These are phyloP conservation scores for Crithidia brevicula DNA, from an alignment of 208 protist species.

Conservation along the genomic window DNA sequence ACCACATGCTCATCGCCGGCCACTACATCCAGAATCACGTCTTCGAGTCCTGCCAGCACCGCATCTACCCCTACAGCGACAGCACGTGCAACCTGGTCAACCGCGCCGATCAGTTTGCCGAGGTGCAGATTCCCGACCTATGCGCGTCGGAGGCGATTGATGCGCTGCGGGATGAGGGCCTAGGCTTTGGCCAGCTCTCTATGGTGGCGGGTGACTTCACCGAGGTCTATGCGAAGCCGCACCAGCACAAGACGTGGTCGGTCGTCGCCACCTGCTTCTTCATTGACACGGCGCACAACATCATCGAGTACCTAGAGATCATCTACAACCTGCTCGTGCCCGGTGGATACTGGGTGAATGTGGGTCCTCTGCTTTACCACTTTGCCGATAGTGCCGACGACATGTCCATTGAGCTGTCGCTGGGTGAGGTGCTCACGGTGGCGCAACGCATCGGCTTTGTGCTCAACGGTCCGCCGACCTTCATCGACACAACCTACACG, in stretches of 20 bases:
- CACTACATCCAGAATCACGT: slow-evolving; percentile 97
- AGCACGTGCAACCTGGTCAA: slow-evolving; percentile 92
- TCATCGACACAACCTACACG: slow-evolving; percentile 92
- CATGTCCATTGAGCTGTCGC: slow-evolving; percentile 91
- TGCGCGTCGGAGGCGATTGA: slow-evolving; percentile 84
- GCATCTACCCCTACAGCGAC: slow-evolving; percentile 93
- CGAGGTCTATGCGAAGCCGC: slow-evolving; percentile 93
- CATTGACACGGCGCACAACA: slow-evolving; percentile 97
- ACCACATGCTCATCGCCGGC: slow-evolving; percentile 97
- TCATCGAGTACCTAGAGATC: slow-evolving; percentile 95
- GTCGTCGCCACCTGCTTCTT: slow-evolving; percentile 97
- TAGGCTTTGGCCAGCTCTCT: slow-evolving; percentile 89
- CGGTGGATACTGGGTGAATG: slow-evolving; percentile 96
- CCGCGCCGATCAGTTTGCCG: slow-evolving; percentile 87
- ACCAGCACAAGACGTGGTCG: slow-evolving; percentile 88
- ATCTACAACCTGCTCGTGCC: slow-evolving; percentile 91
- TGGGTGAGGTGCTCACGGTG: slow-evolving; percentile 86
- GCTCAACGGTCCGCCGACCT: slow-evolving; percentile 58
- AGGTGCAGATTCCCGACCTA: slow-evolving; percentile 93
- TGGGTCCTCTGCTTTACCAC: slow-evolving; percentile 97
- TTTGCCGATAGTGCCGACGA: slow-evolving; percentile 90
- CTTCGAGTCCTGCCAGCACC: slow-evolving; percentile 75
- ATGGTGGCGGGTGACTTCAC: slow-evolving; percentile 98
- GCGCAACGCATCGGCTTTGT: slow-evolving; percentile 85
- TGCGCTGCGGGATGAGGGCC: slow-evolving; percentile 49